Percentiles rank a stretch among this genome's conserved stretches.
phyloP scores from a whole-genome alignment of 2,329 filamentous ascomycete genomes.

The Aspergillus candidus region DNA sequence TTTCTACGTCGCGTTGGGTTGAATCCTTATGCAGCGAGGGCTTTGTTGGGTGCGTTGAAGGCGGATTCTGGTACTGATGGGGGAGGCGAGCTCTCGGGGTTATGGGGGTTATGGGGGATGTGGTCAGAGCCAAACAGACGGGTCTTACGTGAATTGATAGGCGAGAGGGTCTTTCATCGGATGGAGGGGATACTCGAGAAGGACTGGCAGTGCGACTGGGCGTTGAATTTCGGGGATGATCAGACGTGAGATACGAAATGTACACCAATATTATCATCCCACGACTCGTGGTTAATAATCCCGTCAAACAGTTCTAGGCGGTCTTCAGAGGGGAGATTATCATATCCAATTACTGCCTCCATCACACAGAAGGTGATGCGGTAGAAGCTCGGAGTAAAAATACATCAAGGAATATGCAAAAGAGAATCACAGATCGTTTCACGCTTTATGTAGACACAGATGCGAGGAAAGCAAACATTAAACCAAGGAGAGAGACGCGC shows the following conservation, averaged over 20 bases:
- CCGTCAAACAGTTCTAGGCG: background rate
- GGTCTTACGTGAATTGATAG: slow-evolving; percentile 49
- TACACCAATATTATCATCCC: background rate
- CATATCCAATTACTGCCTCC: slow-evolving; percentile 24
- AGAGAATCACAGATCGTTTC: slow-evolving; percentile 13
- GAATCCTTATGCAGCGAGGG: slow-evolving; percentile 67
- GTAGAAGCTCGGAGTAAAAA: slow-evolving; percentile 23
- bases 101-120: slow-evolving; percentile 60
- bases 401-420: slow-evolving; percentile 31
- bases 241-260: background rate
- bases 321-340: slow-evolving; percentile 27
- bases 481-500: slow-evolving; percentile 6
- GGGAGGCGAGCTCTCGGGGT: slow-evolving; percentile 29
- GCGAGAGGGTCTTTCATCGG: slow-evolving; percentile 50
- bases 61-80: background rate
- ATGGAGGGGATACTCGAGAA: slow-evolving; percentile 50
- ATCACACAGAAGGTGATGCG: slow-evolving; percentile 12
- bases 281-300: background rate
- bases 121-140: no score
- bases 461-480: slow-evolving; percentile 14
- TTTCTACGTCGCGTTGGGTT: slow-evolving; percentile 61
- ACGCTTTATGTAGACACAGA: slow-evolving; percentile 20
- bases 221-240: slow-evolving; percentile 10
- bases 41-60: slow-evolving; percentile 42
- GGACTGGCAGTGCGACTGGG: slow-evolving; percentile 38